Evolutionary conservation across 129 eudicot genomes (phyloP).

Genomic region (Tagetes patula): DNA sequence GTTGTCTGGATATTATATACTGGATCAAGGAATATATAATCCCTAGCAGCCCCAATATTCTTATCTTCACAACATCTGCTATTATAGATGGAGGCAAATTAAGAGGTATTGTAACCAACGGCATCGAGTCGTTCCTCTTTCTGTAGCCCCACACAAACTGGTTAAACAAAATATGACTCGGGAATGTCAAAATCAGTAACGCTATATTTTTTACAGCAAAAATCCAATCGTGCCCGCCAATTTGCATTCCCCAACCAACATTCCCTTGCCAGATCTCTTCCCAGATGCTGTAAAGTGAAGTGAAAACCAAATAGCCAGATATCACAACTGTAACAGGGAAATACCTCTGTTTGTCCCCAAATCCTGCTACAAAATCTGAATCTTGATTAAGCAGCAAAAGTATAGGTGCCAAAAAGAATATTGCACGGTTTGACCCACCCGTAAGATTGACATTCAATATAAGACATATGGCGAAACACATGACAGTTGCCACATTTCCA

Average conservation of each 20-base stretch:
- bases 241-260: conserved; percentile 87
- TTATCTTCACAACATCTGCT: conserved; percentile 82
- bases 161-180: conserved; percentile 85
- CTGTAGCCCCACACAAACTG: conserved; percentile 93
- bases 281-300: conserved; percentile 84
- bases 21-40: conserved; percentile 82
- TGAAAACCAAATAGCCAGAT: conserved; percentile 66
- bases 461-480: conserved; percentile 95
- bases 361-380: conserved; percentile 96
- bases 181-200: conserved; percentile 73
- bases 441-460: conserved; percentile 82
- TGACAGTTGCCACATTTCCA: conserved; percentile 88
- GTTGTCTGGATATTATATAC: conserved; percentile 90
- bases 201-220: conserved; percentile 92
- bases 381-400: conserved; percentile 89
- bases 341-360: conserved; percentile 97
- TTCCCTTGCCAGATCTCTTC: conserved; percentile 95
- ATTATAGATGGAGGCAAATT: conserved; percentile 74
- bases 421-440: conserved; percentile 94
- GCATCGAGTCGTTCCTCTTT: conserved; percentile 65
- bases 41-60: conserved; percentile 88
- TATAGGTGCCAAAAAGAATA: conserved; percentile 95
- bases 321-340: conserved; percentile 85
- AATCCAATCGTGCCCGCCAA: conserved; percentile 95
- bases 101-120: conserved; percentile 83